Conservation (phyloP, 805 yeast species). For the Saccharomyces jurei region DNA sequence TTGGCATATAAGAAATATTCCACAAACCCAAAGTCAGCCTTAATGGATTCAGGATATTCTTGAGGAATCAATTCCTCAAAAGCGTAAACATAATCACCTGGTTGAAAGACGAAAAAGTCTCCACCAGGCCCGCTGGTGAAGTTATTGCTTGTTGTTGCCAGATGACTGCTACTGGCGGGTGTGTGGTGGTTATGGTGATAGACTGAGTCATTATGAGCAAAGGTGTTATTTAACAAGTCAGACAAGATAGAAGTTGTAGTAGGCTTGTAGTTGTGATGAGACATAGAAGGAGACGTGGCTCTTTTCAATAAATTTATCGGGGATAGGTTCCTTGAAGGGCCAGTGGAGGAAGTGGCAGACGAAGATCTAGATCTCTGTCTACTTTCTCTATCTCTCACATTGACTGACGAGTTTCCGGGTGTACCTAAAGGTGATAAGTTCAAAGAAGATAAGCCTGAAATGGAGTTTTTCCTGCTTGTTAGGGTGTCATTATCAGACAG, state of each 20-base stretch:
- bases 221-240: conserved; percentile 20
- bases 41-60: conserved; percentile 70
- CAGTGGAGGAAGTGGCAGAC: conserved; percentile 1
- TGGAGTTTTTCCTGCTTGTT: conserved; percentile 2
- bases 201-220: conserved; percentile 9
- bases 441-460: conserved; percentile 22
- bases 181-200: not conserved
- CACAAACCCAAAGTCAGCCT: conserved; percentile 76
- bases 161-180: not conserved
- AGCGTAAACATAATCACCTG: conserved; percentile 88
- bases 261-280: conserved; percentile 1
- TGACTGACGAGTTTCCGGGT: not conserved
- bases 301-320: conserved; percentile 25
- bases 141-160: not conserved
- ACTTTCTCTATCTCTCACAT: conserved; percentile 3
- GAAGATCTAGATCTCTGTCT: conserved; percentile 2
- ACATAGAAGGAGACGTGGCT: conserved; percentile 15
- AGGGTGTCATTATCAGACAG: conserved; percentile 1
- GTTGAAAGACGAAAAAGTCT: conserved; percentile 46
- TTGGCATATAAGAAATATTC: conserved; percentile 59
- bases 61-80: conserved; percentile 85
- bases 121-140: conserved; percentile 13
- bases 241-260: conserved; percentile 21
- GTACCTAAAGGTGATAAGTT: conserved; percentile 12
- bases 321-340: conserved; percentile 19